Percentiles rank a stretch among this genome's conserved stretches.
Conservation (phyloP, 2,329 filamentous ascomycete species). For the Fusarium multiceps region DNA sequence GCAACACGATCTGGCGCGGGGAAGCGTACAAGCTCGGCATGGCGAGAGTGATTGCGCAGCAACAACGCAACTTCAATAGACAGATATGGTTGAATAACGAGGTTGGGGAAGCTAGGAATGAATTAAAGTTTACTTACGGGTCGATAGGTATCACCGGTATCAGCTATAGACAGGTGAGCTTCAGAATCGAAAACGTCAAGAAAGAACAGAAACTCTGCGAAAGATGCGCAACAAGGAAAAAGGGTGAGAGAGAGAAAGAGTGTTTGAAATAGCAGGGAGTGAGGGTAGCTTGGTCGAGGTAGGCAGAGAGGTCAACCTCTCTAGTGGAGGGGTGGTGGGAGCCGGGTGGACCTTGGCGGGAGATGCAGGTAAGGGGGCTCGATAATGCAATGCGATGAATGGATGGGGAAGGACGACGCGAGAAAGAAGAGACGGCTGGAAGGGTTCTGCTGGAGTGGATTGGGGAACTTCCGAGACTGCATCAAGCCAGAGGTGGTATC, state of each 20-base stretch:
- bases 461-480: constrained; percentile 49
- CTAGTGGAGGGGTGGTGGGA: constrained; percentile 53
- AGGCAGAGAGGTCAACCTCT: constrained; percentile 38
- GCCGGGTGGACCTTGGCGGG: constrained; percentile 59
- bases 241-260: constrained; percentile 44
- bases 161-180: constrained; percentile 62
- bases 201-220: constrained; percentile 42
- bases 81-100: constrained; percentile 15
- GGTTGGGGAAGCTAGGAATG: constrained; percentile 20
- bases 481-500: constrained; percentile 51
- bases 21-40: constrained; percentile 36
- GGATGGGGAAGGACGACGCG: constrained; percentile 48
- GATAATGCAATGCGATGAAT: constrained; percentile 49
- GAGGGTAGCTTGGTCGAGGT: constrained; percentile 45
- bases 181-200: constrained; percentile 41
- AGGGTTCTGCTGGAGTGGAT: constrained; percentile 47
- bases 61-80: constrained; percentile 5
- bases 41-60: constrained; percentile 30
- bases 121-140: constrained; percentile 60
- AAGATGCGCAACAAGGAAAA: constrained; percentile 41
- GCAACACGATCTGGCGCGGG: constrained; percentile 37
- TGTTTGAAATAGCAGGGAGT: constrained; percentile 51
- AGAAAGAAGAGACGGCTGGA: constrained; percentile 46
- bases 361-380: constrained; percentile 58
- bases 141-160: constrained; percentile 70